Conservation (phyloP, 345 rosid species). For the Gossypium turneri region DNA sequence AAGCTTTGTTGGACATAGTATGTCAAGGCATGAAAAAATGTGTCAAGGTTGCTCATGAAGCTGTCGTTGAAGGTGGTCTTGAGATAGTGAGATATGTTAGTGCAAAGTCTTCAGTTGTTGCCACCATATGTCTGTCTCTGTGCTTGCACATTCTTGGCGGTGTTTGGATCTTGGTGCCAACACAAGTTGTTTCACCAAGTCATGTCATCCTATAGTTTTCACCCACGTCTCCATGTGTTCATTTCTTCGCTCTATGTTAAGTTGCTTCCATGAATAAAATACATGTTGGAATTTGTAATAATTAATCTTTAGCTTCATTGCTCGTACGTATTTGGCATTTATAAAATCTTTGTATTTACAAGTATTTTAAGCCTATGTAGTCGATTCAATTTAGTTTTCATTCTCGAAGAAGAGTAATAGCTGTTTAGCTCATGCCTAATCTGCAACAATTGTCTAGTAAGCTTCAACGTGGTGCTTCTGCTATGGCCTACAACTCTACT, state of each 20-base stretch:
- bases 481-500: background rate
- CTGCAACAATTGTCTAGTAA: background rate
- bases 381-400: no score
- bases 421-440: background rate
- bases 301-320: no score
- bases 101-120: slow-evolving; percentile 47
- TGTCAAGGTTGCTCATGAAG: slow-evolving; percentile 32
- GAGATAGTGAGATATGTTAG: slow-evolving; percentile 45
- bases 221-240: background rate
- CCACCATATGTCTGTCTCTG: slow-evolving; percentile 50
- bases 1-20: slow-evolving; percentile 48
- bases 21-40: slow-evolving; percentile 38
- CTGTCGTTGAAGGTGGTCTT: slow-evolving; percentile 39
- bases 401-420: no score
- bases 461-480: background rate
- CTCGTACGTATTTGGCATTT: no score
- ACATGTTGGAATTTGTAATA: no score
- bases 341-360: no score
- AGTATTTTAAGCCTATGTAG: no score
- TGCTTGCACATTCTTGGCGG: slow-evolving; percentile 60
- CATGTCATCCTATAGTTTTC: background rate
- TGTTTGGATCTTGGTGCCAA: slow-evolving; percentile 56
- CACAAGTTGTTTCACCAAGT: background rate
- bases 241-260: background rate
- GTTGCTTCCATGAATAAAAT: background rate